Evolutionary conservation across 169 alveolate species (phyloP).

Genomic region (Eimeria mitis): DNA sequence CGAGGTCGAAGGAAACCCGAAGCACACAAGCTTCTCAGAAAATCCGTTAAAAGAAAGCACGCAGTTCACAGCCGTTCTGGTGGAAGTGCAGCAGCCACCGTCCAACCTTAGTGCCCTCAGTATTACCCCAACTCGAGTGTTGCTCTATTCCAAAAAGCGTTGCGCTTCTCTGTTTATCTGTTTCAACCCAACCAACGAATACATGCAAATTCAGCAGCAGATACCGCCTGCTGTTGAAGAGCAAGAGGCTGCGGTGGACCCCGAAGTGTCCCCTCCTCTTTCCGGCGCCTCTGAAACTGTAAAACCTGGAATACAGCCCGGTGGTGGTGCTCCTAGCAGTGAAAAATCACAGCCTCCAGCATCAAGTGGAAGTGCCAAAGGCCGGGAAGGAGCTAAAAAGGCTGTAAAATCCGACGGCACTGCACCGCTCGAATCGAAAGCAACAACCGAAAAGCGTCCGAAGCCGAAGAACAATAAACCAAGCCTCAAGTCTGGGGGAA

Average conservation of each 20-base stretch:
- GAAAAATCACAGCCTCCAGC: background rate
- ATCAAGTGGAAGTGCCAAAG: slow-evolving; percentile 15
- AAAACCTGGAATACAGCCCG: background rate
- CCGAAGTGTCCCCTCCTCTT: background rate
- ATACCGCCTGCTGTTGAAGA: background rate
- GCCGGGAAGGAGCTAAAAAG: slow-evolving; percentile 30
- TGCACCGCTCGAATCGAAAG: slow-evolving; percentile 3
- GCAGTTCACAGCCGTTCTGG: slow-evolving; percentile 35
- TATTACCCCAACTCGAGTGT: slow-evolving; percentile 23
- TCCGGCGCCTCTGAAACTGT: background rate
- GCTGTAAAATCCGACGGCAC: background rate
- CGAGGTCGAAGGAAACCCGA: slow-evolving; percentile 1
- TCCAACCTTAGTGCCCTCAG: slow-evolving; percentile 18
- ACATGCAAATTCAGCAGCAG: slow-evolving; percentile 34
- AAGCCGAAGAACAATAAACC: slow-evolving; percentile 10
- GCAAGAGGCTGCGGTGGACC: background rate
- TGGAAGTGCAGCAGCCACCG: slow-evolving; percentile 62
- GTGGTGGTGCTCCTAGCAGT: background rate
- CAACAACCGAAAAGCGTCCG: background rate
- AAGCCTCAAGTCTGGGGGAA: slow-evolving; percentile 17
- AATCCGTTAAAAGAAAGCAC: background rate
- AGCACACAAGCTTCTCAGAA: background rate
- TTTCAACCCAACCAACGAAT: slow-evolving; percentile 57
- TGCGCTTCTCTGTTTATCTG: slow-evolving; percentile 31
- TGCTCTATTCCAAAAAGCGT: slow-evolving; percentile 46